Evolutionary conservation across 306 rosid species (phyloP).

Genomic region (Geum urbanum): DNA sequence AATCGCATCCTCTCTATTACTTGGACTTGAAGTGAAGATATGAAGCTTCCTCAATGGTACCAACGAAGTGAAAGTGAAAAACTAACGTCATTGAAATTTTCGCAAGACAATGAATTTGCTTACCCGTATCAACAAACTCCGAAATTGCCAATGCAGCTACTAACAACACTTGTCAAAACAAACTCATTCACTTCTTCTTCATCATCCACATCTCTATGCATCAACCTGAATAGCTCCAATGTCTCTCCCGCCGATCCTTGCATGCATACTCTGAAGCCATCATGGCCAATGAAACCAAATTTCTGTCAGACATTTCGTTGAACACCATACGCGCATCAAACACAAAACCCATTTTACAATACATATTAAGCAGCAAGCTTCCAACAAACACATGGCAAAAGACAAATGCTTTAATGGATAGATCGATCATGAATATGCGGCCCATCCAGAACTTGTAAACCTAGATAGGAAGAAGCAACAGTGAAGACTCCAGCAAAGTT

Average conservation of each 20-base stretch:
- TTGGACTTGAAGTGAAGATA: too few species aligned
- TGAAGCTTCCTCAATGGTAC: too few species aligned
- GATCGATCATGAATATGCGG: constrained; percentile 44
- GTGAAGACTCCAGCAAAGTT: constrained; percentile 66
- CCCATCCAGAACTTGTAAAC: constrained; percentile 29
- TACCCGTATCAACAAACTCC: constrained; percentile 45
- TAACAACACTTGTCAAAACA: constrained; percentile 56
- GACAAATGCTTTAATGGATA: constrained; percentile 49
- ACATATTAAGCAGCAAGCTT: constrained; percentile 63
- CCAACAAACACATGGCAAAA: constrained; percentile 63
- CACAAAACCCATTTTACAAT: constrained; percentile 51
- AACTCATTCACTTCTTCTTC: constrained; percentile 46
- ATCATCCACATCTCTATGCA: constrained; percentile 34
- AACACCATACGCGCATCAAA: constrained; percentile 63
- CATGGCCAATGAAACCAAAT: constrained; percentile 70
- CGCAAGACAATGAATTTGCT: constrained; percentile 64
- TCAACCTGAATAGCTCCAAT: constrained; percentile 37
- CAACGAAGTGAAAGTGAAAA: too few species aligned
- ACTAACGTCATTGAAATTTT: too few species aligned
- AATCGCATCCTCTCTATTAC: too few species aligned
- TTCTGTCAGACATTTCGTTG: constrained; percentile 58
- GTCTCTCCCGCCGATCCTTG: constrained; percentile 46
- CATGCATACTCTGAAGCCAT: constrained; percentile 73
- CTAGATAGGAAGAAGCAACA: constrained; percentile 45
- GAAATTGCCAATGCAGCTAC: constrained; percentile 42